phyloP scores from a whole-genome alignment of 2,329 filamentous ascomycete genomes.

The Chaetomium sp. region DNA sequence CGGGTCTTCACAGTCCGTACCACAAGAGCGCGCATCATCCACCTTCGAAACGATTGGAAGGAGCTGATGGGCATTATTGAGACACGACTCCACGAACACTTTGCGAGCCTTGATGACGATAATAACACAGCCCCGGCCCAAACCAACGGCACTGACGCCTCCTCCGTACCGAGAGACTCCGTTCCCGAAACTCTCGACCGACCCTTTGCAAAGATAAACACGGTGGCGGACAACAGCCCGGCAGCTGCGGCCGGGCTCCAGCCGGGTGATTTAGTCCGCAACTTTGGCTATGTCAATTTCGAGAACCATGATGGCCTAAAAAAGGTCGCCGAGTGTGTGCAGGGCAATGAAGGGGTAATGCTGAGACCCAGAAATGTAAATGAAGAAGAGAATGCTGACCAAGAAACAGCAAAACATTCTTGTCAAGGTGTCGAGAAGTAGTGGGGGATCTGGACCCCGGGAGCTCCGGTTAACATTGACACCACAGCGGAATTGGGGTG shows the following conservation, averaged over 20 bases:
- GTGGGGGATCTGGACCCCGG: constrained; percentile 36
- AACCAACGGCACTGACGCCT: constrained; percentile 23
- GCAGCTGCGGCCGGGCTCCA: constrained; percentile 76
- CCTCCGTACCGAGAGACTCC: constrained; percentile 27
- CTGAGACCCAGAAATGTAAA: neutral
- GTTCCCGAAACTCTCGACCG: constrained; percentile 31
- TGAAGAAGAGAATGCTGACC: constrained; percentile 20
- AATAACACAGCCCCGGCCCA: constrained; percentile 28
- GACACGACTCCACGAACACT: constrained; percentile 79
- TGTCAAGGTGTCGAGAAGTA: constrained; percentile 57
- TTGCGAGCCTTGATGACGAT: constrained; percentile 61
- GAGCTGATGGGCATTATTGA: constrained; percentile 78
- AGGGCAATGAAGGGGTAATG: constrained; percentile 81
- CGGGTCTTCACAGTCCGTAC: constrained; percentile 62
- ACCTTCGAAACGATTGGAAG: constrained; percentile 89
- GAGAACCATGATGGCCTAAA: constrained; percentile 79
- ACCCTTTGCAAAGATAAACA: constrained; percentile 87
- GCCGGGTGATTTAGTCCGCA: constrained; percentile 71
- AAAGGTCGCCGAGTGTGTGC: constrained; percentile 83
- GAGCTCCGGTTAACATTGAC: constrained; percentile 66
- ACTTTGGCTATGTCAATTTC: constrained; percentile 78
- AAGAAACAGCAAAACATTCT: constrained; percentile 56
- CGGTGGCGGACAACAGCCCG: constrained; percentile 69
- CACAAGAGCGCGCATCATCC: constrained; percentile 84
- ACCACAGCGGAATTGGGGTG: constrained; percentile 80